These are phyloP conservation scores for Trypanosoma congolense DNA, from an alignment of 208 protist genomes.

Conservation along the genomic window DNA sequence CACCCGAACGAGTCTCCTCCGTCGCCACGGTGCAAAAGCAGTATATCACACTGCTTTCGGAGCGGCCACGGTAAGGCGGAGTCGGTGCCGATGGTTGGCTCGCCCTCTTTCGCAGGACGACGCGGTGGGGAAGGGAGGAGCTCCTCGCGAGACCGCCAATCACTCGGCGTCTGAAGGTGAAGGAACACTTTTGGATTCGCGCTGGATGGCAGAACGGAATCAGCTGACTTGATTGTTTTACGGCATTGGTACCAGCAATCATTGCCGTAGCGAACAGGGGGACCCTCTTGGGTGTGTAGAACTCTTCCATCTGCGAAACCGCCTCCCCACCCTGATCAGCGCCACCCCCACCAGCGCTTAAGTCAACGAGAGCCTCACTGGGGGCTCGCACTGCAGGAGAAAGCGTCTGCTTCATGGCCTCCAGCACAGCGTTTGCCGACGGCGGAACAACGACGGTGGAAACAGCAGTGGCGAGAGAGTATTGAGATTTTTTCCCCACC, in stretches of 20 bases:
- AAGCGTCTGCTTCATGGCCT: conserved; percentile 70
- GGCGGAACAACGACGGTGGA: conserved; percentile 77
- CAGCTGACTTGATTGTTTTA: conserved; percentile 88
- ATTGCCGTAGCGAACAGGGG: conserved; percentile 84
- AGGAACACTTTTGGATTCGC: conserved; percentile 83
- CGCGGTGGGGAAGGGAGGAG: conserved; percentile 71
- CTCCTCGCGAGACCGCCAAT: conserved; percentile 27
- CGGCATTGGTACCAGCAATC: conserved; percentile 91
- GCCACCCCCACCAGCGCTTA: conserved; percentile 3
- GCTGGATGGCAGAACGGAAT: conserved; percentile 95
- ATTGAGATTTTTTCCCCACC: conserved; percentile 32
- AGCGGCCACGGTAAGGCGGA: conserved; percentile 22
- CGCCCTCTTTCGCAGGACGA: conserved; percentile 62
- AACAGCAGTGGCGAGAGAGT: conserved; percentile 75
- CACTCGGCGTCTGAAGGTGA: conserved; percentile 76
- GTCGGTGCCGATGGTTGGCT: conserved; percentile 30
- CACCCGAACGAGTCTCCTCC: conserved; percentile 67
- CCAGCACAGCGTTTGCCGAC: conserved; percentile 45
- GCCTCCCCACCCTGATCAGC: conserved; percentile 7
- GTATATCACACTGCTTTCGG: conserved; percentile 75
- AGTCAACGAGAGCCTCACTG: conserved; percentile 7
- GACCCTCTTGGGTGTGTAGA: conserved; percentile 80
- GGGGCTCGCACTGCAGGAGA: conserved; percentile 32
- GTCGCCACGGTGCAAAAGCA: conserved; percentile 87
- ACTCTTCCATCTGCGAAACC: conserved; percentile 71